Conservation (phyloP, 495 filamentous ascomycete genomes). For the Hypoxylon perforatum region DNA sequence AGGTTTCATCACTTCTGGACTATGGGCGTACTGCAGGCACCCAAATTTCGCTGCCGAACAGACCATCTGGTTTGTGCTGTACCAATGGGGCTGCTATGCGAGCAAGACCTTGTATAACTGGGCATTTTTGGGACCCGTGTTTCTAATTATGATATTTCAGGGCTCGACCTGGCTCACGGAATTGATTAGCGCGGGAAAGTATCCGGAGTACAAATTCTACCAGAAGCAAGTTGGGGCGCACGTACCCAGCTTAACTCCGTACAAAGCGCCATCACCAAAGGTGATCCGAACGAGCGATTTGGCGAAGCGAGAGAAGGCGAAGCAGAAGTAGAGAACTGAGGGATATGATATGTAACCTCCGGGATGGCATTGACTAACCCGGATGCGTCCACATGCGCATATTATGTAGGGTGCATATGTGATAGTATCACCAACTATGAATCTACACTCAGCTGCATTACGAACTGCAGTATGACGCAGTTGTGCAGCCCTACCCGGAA, state of each 20-base stretch:
- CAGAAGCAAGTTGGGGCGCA: conserved; percentile 84
- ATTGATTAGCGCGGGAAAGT: conserved; percentile 79
- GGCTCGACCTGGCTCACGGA: conserved; percentile 90
- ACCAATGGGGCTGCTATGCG: conserved; percentile 84
- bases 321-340: conserved; percentile 48
- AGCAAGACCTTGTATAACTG: conserved; percentile 79
- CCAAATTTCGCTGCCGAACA: conserved; percentile 97
- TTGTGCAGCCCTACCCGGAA: conserved; percentile 14
- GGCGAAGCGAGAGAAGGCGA: conserved; percentile 52
- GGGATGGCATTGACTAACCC: conserved; percentile 11
- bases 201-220: conserved; percentile 88
- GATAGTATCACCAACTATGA: conserved; percentile 6
- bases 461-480: conserved; percentile 41
- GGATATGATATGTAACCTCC: conserved; percentile 10
- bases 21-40: conserved; percentile 89
- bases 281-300: conserved; percentile 60
- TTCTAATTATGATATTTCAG: conserved; percentile 85
- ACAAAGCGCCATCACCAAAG: conserved; percentile 52
- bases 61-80: conserved; percentile 86
- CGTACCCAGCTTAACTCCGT: conserved; percentile 68
- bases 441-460: conserved; percentile 27
- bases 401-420: neutral
- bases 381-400: conserved; percentile 25
- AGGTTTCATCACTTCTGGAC: conserved; percentile 85
- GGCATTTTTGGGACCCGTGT: conserved; percentile 75